Percentiles rank a stretch among this genome's conserved stretches.
Evolutionary conservation across 2,329 filamentous ascomycete genomes (phyloP).

Genomic region (Venturia oleaginea): DNA sequence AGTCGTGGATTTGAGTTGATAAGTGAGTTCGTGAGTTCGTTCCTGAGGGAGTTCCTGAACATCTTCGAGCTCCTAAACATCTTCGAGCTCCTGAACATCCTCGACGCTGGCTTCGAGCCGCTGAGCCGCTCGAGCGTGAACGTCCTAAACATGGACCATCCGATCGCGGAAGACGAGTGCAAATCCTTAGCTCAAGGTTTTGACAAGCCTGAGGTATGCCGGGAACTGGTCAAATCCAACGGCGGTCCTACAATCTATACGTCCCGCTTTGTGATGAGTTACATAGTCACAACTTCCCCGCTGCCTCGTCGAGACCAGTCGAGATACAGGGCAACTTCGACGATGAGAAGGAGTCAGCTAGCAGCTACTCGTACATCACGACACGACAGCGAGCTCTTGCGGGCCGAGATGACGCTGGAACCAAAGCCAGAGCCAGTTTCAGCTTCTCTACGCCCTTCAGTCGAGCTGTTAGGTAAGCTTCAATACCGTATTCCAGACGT

Average conservation of each 20-base stretch:
- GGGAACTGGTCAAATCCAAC: neutral
- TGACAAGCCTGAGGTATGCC: neutral
- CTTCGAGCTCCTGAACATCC: no score
- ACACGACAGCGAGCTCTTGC: neutral
- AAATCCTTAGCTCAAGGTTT: neutral
- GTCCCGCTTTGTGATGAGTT: neutral
- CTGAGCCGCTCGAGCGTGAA: no score
- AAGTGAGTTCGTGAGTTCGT: no score
- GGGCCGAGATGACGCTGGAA: neutral
- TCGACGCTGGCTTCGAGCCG: no score
- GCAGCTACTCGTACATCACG: neutral
- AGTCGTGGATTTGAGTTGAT: no score
- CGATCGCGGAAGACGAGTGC: neutral
- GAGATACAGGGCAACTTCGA: neutral
- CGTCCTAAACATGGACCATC: neutral
- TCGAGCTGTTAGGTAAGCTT: neutral
- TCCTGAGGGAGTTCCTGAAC: no score
- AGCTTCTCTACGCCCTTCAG: neutral
- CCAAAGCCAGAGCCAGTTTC: neutral
- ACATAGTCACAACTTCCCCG: neutral
- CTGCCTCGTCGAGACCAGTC: neutral
- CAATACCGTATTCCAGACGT: neutral
- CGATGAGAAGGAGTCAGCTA: neutral
- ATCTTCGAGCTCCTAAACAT: no score
- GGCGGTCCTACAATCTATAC: neutral